Base-by-base conservation (phyloP, 2,329 filamentous ascomycete genomes). In the Aquanectria penicillioides region DNA sequence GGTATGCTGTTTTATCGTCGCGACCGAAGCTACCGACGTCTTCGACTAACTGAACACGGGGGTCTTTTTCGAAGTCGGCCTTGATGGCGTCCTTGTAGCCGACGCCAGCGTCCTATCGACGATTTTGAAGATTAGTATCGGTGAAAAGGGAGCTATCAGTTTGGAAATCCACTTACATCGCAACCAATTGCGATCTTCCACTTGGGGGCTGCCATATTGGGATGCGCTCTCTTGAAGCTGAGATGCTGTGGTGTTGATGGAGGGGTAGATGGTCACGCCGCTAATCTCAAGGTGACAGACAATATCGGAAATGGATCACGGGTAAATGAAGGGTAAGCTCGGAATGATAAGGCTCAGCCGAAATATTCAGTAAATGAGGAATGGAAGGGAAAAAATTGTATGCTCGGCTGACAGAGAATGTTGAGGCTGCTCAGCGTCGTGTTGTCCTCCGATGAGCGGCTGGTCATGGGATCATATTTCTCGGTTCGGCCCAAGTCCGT, bases 71-170 rank as follows among this genome's bases (percentile, higher is more conserved):
- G 60, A 96, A 86, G 71, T 92, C 88, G 49, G 83, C 80, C 73
- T 91, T 92, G 79, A 96, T 89, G 66, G 86, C 85, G 73, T 88
- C 86, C 77, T 94, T 95, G 85, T 95, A 95, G 66, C 78, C 80
- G 69, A 90, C 84, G 72, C 92, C 92, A 59, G 91, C 91, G 68
- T 92, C 89, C 81, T 84, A 53, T 3, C n/a, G 8, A 13, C 5
- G 13, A 6, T 22, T 4, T 3, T 31, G 15, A 12, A 13, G n/a
- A 22, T 38, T 31, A 29, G 5, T 4, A 15, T 17, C 28, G 12
- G n/a, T 13, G 22, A 18, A n/a, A 6, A 13, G 9, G 15, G 6
- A 20, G 12, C 20, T n/a, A 31, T 23, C 28, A 7, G 41, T 10
- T 18, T 10, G 31, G 9, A 17, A 20, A 15, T 33, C 12, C 11